phyloP scores from a whole-genome alignment of 345 rosid genomes.

The Melaleuca quinquenervia region DNA sequence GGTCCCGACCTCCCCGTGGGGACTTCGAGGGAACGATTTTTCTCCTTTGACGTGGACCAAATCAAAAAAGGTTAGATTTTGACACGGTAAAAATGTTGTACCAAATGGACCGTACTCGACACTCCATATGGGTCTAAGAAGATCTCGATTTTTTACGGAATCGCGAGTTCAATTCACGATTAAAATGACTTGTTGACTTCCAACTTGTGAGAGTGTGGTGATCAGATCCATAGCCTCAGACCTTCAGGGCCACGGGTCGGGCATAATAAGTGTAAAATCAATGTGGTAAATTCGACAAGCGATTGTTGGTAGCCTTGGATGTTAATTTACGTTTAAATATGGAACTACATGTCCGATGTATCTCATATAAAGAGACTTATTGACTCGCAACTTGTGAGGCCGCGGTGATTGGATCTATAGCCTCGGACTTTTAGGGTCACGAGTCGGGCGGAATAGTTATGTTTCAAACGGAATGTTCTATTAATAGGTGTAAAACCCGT shows the following conservation, averaged over 20 bases:
- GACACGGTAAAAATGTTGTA: neutral
- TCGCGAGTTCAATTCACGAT: neutral
- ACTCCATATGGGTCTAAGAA: neutral
- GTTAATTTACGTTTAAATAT: no score
- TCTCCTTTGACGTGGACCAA: neutral
- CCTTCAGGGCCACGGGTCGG: no score
- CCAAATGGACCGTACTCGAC: neutral
- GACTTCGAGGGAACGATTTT: neutral
- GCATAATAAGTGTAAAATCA: no score
- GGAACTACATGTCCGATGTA: no score
- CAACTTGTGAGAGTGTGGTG: no score
- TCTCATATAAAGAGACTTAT: neutral
- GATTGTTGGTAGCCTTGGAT: no score
- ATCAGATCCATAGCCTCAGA: no score
- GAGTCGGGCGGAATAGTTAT: fast-evolving
- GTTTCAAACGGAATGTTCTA: neutral
- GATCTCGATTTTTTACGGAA: neutral
- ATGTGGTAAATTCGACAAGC: no score
- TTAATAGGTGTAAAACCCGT: neutral
- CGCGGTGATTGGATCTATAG: fast-evolving
- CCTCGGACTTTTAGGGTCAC: fast-evolving
- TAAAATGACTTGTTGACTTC: fast-evolving
- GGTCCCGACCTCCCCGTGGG: neutral
- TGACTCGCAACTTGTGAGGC: fast-evolving
- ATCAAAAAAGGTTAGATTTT: neutral